These are phyloP conservation scores for Plectosphaerella sp. DNA, from an alignment of 2,329 filamentous ascomycete genomes.

Conservation along the genomic window DNA sequence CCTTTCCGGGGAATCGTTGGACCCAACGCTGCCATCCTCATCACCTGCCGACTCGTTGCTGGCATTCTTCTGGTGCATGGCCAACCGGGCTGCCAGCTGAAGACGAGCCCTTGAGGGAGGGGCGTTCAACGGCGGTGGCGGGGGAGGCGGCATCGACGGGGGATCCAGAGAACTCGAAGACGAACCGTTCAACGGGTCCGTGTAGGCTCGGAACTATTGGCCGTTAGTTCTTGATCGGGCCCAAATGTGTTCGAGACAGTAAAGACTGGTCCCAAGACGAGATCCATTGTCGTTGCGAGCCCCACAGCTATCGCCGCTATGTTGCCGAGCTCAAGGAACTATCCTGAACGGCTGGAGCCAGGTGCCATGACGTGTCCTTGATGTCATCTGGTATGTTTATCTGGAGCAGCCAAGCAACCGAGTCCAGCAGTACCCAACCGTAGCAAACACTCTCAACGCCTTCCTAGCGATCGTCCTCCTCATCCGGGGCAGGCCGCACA, in stretches of 20 bases:
- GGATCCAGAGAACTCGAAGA: conserved; percentile 47
- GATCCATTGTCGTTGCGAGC: not conserved
- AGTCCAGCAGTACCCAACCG: not conserved
- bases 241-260: not conserved
- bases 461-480: not conserved
- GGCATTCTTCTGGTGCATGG: conserved; percentile 66
- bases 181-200: conserved; percentile 47
- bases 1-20: conserved; percentile 15
- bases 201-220: conserved; percentile 54
- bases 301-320: no score
- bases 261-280: not conserved
- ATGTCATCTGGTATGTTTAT: no score
- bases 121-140: conserved; percentile 78
- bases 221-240: conserved; percentile 6
- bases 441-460: no score
- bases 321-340: no score
- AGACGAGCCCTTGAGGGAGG: conserved; percentile 81
- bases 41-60: conserved; percentile 32
- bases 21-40: conserved; percentile 18
- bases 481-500: conserved; percentile 1
- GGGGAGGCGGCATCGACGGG: conserved; percentile 56
- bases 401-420: no score
- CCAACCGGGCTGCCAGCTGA: conserved; percentile 84
- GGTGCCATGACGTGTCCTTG: no score
- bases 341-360: no score